Percentiles rank a stretch among this genome's conserved stretches.
Conservation (phyloP, 2,329 filamentous ascomycete genomes). For the Clarireedia hainanense region DNA sequence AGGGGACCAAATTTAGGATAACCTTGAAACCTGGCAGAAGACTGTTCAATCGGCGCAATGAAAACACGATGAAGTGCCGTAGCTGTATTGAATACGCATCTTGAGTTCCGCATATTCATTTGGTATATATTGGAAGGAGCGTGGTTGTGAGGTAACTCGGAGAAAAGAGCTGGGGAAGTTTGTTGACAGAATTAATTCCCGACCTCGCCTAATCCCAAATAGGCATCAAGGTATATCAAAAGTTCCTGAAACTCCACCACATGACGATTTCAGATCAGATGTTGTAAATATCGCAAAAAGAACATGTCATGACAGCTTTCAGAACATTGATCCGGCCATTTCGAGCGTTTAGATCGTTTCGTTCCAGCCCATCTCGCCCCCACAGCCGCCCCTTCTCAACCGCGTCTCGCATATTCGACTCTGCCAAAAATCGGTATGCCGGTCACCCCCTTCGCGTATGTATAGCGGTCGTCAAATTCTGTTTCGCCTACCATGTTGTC, state of each 20-base stretch:
- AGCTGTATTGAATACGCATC: slow-evolving; percentile 35
- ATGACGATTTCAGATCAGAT: background rate
- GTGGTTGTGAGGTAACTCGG: background rate
- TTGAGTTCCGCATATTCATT: slow-evolving; percentile 21
- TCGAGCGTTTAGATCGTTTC: background rate
- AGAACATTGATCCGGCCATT: background rate
- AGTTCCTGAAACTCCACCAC: background rate
- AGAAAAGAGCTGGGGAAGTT: background rate
- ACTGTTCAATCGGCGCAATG: slow-evolving; percentile 31
- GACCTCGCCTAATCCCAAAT: background rate
- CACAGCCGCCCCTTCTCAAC: background rate
- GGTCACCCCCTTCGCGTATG: slow-evolving; percentile 34
- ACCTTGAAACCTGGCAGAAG: slow-evolving; percentile 19
- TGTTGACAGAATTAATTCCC: background rate
- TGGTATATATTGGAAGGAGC: background rate
- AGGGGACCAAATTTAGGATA: background rate
- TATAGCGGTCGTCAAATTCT: slow-evolving; percentile 38
- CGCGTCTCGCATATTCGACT: slow-evolving; percentile 5
- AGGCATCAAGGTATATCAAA: slow-evolving; percentile 1
- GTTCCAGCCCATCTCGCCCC: background rate
- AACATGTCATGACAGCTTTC: slow-evolving; percentile 12
- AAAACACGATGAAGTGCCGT: slow-evolving; percentile 41
- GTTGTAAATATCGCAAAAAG: background rate
- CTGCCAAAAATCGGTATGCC: slow-evolving; percentile 11
- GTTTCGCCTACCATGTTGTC: slow-evolving; percentile 43